Evolutionary conservation across 768 basidiomycete species (phyloP), one percentile per base, ranked within the genome.

Genomic region (Leucosporidium creatinivorum): DNA sequence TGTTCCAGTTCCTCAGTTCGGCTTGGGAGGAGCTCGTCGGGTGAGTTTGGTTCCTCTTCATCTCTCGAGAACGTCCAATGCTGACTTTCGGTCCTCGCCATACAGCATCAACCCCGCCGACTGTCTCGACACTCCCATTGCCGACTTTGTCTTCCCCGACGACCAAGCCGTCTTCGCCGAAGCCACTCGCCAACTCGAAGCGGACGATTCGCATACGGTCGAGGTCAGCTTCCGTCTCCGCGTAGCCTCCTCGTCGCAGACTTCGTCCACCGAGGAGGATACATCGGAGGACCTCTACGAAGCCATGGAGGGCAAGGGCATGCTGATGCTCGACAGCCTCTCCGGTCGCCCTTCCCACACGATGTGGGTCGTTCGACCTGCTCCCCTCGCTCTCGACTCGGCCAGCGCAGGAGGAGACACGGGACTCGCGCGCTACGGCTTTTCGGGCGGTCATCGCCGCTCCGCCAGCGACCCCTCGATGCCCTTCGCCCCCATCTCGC

Each of bases 251-350:
- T 66, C 66, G 17, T 72, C 69, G 48, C 62, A 69, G 31, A 51
- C 65, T 19, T 68, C 67, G 23, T 67, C 65, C 18, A 61, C 19
- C 31, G 76, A 75, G 19, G 72, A 75, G 21, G 69, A 72, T 9
- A 57, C 66, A 13, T 68, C 76, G 0, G 77, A 78, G 44, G 78
- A 77, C 31, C 70, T 78, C 0, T 81, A 78, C 78, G 89, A 91
- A 77, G 85, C 85, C 73, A 92, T 98, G 87, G 93, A 97, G 75
- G 96, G 90, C 36, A 94, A 94, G 77, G 96, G 96, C 23, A 97
- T 99, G 96, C 85, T 98, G 74, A 93, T 98, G 87, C 84, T 90
- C 67, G 93, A 97, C 80, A 86, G 93, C 39, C 86, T 92, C 76
- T 88, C 87, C 62, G 88, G 88, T 12, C 84, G 85, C 67, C 86